phyloP scores from a whole-genome alignment of 1,139 yeast species.

The Wickerhamomyces sp. region DNA sequence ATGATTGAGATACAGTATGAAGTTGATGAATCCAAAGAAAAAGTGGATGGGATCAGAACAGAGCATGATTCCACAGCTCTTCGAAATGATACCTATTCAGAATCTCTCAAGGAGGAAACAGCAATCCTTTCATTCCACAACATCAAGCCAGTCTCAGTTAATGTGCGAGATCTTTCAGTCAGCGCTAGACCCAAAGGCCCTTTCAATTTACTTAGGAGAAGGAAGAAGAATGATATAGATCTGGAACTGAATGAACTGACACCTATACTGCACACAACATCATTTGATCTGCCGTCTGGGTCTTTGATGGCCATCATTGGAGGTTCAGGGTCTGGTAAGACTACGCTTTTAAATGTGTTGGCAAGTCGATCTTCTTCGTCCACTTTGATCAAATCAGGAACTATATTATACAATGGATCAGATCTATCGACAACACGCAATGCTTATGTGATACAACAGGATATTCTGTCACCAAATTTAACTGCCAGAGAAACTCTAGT shows the following conservation, averaged over 20 bases:
- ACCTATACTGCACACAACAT: conserved; percentile 38
- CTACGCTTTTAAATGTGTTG: conserved; percentile 68
- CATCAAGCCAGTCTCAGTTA: conserved; percentile 8
- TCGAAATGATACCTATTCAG: background rate
- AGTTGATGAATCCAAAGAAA: too few species aligned
- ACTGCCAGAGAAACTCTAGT: conserved; percentile 66
- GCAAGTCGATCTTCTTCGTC: conserved; percentile 46
- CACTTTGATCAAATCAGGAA: conserved; percentile 36
- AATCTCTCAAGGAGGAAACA: background rate
- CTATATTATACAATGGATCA: conserved; percentile 21
- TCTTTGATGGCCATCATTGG: conserved; percentile 66
- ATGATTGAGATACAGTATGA: too few species aligned
- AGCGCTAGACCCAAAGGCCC: conserved; percentile 3
- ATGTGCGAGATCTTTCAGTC: conserved; percentile 9
- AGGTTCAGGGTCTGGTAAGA: conserved; percentile 85
- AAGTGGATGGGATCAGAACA: too few species aligned
- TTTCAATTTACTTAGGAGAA: background rate
- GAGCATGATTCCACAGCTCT: too few species aligned
- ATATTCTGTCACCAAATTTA: conserved; percentile 62
- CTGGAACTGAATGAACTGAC: background rate
- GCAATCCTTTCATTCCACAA: conserved; percentile 6
- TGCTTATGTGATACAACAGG: conserved; percentile 78
- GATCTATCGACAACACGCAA: conserved; percentile 16
- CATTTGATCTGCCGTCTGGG: conserved; percentile 53
- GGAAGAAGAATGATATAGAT: background rate